A percentile compares a stretch with the other conserved stretches of the same genome.
Conservation (phyloP, 352 stramenopile species). For the Globisporangium nagaii region DNA sequence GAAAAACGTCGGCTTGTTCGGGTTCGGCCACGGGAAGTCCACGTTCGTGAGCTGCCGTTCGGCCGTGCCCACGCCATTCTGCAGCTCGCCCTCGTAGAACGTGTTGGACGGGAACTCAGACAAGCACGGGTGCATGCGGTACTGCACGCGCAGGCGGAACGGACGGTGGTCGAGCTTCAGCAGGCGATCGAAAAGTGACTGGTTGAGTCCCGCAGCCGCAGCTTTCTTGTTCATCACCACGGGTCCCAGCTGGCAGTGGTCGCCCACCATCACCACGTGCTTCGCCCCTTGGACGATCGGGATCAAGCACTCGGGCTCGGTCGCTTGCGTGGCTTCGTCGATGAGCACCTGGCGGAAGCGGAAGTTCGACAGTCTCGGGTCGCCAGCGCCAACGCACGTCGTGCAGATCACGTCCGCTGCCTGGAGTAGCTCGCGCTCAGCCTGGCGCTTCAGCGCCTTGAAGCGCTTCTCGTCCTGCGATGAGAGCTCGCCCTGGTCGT, state of each 20-base stretch:
- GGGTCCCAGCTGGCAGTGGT: conserved; percentile 97
- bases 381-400: conserved; percentile 97
- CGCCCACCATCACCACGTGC: conserved; percentile 98
- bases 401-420: conserved; percentile 99
- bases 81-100: conserved; percentile 99
- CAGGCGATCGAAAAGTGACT: conserved; percentile 98
- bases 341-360: conserved; percentile 99
- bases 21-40: conserved; percentile 97
- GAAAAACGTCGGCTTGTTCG: conserved; percentile 97
- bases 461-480: conserved; percentile 97
- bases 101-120: conserved; percentile 99
- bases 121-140: conserved; percentile 99
- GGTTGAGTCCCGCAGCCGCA: conserved; percentile 94
- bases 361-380: conserved; percentile 97
- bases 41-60: conserved; percentile 87
- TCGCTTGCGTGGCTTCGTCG: conserved; percentile 99
- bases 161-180: conserved; percentile 94
- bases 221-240: conserved; percentile 99
- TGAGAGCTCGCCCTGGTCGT: conserved; percentile 92
- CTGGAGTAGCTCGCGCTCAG: conserved; percentile 96
- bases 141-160: conserved; percentile 98
- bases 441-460: conserved; percentile 87
- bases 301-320: conserved; percentile 98
- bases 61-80: conserved; percentile 96
- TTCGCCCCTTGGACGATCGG: conserved; percentile 98